Base-by-base conservation (phyloP, 352 stramenopile species). In the Phytopythium montanum region DNA sequence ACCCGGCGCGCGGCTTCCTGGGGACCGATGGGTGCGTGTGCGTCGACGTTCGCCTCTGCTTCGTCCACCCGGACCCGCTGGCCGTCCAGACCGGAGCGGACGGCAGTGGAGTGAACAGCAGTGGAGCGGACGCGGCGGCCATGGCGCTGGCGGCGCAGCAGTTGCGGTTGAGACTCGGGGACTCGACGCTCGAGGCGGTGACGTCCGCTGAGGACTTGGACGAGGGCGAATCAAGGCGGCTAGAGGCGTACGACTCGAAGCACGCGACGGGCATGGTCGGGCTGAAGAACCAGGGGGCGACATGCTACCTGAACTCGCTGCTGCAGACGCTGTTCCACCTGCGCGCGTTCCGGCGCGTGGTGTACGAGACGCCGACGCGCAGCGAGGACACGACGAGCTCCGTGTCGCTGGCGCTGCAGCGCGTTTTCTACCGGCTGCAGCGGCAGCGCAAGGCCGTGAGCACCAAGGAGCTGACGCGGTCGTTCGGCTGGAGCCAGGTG, bases 301-400 rank as follows among this genome's bases (percentile, higher is more conserved):
- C 91, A 13, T 98, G 92, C 70, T 98, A 98, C 68, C 79, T 98
- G 75, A 98, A 98, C 66, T 97, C 90, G 28, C 66, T 98, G 19
- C 78, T 98, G 26, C 91, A 98, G 72, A 97, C 87, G 52, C 71
- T 98, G 21, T 98, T 94, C 64, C 86, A 97, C 56, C 68, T 97
- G 58, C 70, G 76, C 29, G 86, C 83, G 28, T 95, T 98, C 51
- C 72, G 92, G 25, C 79, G 89, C 10, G 85, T 87, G 18, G 87
- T 96, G 48, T 96, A 96, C 53, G 81, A 85, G 36, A 94, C 85
- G 1, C 87, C 87, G 3, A 90, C 81, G 2, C 70, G 72, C 28
- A 68, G 79, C 25, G 87, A 96, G 63, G 87, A 96, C 61, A 93
- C 82, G 14, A 90, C 87, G 49, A 76, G 94, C 28, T 94, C 83